These are phyloP conservation scores for Excoecaria agallocha DNA, from an alignment of 345 rosid species.

Conservation along the genomic window DNA sequence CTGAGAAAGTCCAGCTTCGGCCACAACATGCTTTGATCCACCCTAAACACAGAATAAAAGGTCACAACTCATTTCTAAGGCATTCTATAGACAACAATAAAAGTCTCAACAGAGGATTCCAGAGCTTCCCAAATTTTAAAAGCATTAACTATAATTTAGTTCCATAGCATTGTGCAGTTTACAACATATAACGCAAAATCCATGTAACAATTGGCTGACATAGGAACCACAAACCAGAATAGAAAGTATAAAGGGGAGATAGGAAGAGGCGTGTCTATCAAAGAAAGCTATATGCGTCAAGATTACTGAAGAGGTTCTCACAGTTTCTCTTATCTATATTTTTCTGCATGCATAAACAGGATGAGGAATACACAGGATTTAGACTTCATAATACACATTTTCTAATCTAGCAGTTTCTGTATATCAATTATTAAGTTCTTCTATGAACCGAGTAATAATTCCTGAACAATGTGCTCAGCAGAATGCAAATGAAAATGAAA, in stretches of 20 bases:
- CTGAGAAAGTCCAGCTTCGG: constrained; percentile 36
- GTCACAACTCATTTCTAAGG: background rate
- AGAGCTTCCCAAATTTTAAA: background rate
- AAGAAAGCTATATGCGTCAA: background rate
- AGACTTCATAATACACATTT: background rate
- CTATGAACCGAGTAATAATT: constrained; percentile 1
- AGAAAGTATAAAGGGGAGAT: background rate
- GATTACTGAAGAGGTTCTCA: background rate
- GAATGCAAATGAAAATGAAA: background rate
- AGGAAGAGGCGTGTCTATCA: background rate
- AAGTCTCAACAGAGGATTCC: no score
- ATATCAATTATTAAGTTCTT: background rate
- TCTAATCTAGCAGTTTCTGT: background rate
- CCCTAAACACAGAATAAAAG: constrained; percentile 38
- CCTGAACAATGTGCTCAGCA: background rate
- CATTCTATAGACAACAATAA: background rate
- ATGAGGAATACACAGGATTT: background rate
- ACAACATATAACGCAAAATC: no score
- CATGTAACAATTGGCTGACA: background rate
- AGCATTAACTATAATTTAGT: background rate
- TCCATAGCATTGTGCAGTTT: background rate
- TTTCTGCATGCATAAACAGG: background rate
- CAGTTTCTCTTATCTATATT: background rate
- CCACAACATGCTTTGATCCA: constrained; percentile 62
- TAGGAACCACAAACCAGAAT: background rate